Percentiles rank a stretch among this genome's conserved stretches.
Evolutionary conservation across 2,329 filamentous ascomycete genomes (phyloP).

Genomic region (Diatrype stigma): DNA sequence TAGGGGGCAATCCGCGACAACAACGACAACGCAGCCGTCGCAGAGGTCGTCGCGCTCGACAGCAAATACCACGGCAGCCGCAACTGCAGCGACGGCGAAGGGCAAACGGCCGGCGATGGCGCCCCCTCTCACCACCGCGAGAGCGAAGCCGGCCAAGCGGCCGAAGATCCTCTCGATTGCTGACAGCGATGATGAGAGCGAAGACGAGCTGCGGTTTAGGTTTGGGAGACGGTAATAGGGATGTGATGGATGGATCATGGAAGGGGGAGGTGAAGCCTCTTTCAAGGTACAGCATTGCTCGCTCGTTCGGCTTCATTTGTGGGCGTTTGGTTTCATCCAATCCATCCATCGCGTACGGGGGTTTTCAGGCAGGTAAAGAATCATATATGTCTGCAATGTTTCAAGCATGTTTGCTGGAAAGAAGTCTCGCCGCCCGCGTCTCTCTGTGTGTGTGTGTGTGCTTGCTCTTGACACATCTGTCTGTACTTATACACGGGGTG

Average conservation of each 20-base stretch:
- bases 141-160: conserved; percentile 33
- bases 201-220: conserved; percentile 53
- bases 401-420: no score
- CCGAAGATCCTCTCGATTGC: conserved; percentile 21
- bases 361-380: no score
- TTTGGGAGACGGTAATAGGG: conserved; percentile 44
- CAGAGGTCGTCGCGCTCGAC: conserved; percentile 15
- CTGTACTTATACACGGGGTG: no score
- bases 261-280: not conserved
- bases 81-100: conserved; percentile 15
- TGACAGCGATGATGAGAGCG: conserved; percentile 41
- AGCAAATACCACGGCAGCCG: no score
- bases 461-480: no score
- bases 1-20: conserved; percentile 26
- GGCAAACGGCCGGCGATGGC: conserved; percentile 27
- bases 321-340: no score
- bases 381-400: no score
- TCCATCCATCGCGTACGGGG: no score
- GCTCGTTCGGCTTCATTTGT: no score
- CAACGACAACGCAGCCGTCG: conserved; percentile 3
- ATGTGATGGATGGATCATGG: conserved; percentile 1
- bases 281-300: no score
- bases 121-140: conserved; percentile 24
- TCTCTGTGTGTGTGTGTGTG: no score
- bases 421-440: no score